Evolutionary conservation across 2,329 filamentous ascomycete genomes (phyloP).

Genomic region (Fusarium buharicum): DNA sequence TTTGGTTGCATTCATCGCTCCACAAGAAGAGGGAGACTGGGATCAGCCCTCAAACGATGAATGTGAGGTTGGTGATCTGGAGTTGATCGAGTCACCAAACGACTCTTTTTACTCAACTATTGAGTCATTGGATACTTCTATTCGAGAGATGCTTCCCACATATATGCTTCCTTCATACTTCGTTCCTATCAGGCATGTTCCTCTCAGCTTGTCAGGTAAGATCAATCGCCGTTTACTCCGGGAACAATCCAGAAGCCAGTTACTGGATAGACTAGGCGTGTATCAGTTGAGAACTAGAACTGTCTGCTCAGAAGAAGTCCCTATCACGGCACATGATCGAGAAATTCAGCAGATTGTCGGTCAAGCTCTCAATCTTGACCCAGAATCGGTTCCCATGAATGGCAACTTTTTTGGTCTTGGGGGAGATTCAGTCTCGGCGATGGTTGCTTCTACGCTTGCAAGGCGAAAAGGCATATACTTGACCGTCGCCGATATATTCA

Average conservation of each 20-base stretch:
- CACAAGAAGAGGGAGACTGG: background rate
- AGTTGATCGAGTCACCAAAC: background rate
- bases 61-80: background rate
- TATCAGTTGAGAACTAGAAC: background rate
- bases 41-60: background rate
- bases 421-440: constrained; percentile 13
- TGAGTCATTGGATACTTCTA: background rate
- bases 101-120: background rate
- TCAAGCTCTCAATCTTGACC: background rate
- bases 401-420: constrained; percentile 5
- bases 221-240: constrained; percentile 6
- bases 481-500: constrained; percentile 1
- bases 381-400: background rate
- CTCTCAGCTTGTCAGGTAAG: constrained; percentile 1
- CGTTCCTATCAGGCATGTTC: background rate
- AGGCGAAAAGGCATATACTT: background rate
- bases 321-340: background rate
- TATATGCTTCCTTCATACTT: constrained; percentile 8
- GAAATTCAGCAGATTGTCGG: background rate
- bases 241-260: background rate
- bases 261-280: background rate
- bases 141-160: background rate
- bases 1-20: constrained; percentile 1
- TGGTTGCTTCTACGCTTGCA: constrained; percentile 1
- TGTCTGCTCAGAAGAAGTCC: rapidly evolving